phyloP scores from a whole-genome alignment of 2,329 filamentous ascomycete genomes.

The Chalaropsis thielavioides region DNA sequence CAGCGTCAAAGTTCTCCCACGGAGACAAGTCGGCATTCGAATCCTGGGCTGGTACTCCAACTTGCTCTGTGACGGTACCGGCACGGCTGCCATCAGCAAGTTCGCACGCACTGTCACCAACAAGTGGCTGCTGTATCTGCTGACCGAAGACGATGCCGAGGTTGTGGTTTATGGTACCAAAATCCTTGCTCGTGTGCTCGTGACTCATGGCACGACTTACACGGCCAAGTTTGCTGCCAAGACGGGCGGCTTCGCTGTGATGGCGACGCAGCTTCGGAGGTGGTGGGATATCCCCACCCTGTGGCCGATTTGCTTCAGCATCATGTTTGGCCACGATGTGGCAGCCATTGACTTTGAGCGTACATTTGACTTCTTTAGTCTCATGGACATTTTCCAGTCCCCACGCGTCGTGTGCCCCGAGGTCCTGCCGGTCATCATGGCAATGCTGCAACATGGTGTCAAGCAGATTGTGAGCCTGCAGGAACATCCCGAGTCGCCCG shows the following conservation, averaged over 20 bases:
- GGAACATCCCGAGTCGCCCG: slow-evolving; percentile 43
- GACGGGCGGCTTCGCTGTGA: slow-evolving; percentile 73
- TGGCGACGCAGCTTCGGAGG: slow-evolving; percentile 64
- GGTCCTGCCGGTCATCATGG: slow-evolving; percentile 61
- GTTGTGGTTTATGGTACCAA: slow-evolving; percentile 68
- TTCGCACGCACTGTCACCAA: slow-evolving; percentile 93
- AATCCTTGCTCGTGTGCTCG: slow-evolving; percentile 69
- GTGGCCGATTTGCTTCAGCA: slow-evolving; percentile 79
- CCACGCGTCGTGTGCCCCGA: slow-evolving; percentile 60
- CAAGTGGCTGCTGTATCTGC: slow-evolving; percentile 86
- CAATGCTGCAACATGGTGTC: slow-evolving; percentile 77
- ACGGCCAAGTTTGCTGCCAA: slow-evolving; percentile 71
- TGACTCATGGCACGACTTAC: slow-evolving; percentile 69
- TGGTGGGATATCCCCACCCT: slow-evolving; percentile 80
- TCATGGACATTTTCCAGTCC: slow-evolving; percentile 59
- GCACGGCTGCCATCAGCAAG: slow-evolving; percentile 56
- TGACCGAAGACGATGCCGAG: slow-evolving; percentile 73
- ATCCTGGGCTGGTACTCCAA: slow-evolving; percentile 65
- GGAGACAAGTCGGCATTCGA: slow-evolving; percentile 50
- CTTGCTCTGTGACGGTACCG: slow-evolving; percentile 61
- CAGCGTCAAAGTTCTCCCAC: not conserved
- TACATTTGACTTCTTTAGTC: slow-evolving; percentile 57
- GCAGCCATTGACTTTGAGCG: slow-evolving; percentile 57
- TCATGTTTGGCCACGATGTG: slow-evolving; percentile 75
- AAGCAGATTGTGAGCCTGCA: slow-evolving; percentile 52